Evolutionary conservation across 1,139 yeast species (phyloP), one percentile per base, ranked within the genome.

Genomic region (Pichia cactophila): DNA sequence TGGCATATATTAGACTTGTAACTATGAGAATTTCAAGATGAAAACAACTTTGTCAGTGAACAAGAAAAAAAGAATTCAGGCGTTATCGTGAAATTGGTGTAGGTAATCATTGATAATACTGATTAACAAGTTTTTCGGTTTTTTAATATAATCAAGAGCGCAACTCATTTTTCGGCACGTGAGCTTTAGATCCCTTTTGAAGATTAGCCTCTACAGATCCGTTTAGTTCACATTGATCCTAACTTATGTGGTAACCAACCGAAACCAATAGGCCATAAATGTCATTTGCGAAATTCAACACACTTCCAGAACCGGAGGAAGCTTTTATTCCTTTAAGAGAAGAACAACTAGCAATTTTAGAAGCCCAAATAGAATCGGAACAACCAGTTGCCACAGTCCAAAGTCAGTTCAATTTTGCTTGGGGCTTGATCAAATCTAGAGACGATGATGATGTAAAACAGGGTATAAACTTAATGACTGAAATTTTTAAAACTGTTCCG

Each of bases 361-460:
- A 79, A 54, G 78, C 83, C 59, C 97, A 90, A 59, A 87, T 88
- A 43, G 78, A 81, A 36, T 73, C 84, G 2, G 98, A 94, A 64
- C 83, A 86, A 40, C 95, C 94, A 10, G 72, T 77, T 46, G 90
- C 88, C 0, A 75, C 89, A 0, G 75, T 87, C 0, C 97, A 88
- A 65, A 84, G 96, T 4, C 78, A 81, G 52, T 94, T 94, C 74
- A 94, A 92, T 67, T 87, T 86, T 61, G 95, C 97, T 0, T 94
- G 99, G 98, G 98, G 95, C 1, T 71, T 92, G 48, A 79, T 94
- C 54, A 89, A 89, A 63, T 81, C 95, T 5, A 72, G 73, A 26
- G 74, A 73, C 45, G 83, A 86, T 53, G 95, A 87, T 61, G 55
- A 54, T 43, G 49, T 53, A 7, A 77, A 83, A 57, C 74, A 83